These are phyloP conservation scores for Alternaria consortialis DNA, from an alignment of 2,329 filamentous ascomycete species.

Conservation along the genomic window DNA sequence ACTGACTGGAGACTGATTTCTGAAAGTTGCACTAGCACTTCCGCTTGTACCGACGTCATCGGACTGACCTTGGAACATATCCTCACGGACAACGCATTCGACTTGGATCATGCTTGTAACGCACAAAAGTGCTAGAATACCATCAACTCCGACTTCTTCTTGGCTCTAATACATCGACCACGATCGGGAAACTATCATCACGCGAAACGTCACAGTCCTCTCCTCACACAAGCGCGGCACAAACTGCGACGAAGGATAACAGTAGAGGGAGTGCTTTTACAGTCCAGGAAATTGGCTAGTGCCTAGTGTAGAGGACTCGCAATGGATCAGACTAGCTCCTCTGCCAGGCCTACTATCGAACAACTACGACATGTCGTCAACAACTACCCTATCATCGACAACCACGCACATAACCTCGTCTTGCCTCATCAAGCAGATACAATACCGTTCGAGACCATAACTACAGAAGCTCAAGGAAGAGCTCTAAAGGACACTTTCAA, in stretches of 20 bases:
- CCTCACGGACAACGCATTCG: conserved; percentile 7
- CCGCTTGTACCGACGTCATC: conserved; percentile 16
- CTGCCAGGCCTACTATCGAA: conserved; percentile 38
- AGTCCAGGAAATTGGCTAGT: neutral
- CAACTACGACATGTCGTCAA: conserved; percentile 46
- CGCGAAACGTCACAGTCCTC: neutral
- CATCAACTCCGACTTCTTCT: neutral
- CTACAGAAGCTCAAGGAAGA: conserved; percentile 75
- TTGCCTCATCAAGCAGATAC: conserved; percentile 59
- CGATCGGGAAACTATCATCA: neutral
- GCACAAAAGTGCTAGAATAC: neutral
- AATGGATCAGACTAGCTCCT: conserved; percentile 30
- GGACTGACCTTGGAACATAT: conserved; percentile 13
- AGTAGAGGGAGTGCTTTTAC: neutral
- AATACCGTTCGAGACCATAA: conserved; percentile 68
- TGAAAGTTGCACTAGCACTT: neutral
- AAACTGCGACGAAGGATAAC: neutral
- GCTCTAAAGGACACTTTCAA: conserved; percentile 70
- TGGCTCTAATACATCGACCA: neutral
- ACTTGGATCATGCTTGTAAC: conserved; percentile 15
- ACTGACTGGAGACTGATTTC: neutral
- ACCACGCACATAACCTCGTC: conserved; percentile 76
- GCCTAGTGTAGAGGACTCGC: neutral
- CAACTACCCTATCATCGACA: conserved; percentile 71
- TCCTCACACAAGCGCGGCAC: neutral